Evolutionary conservation across 2,329 filamentous ascomycete genomes (phyloP).

Genomic region (Fusarium kyushuense): DNA sequence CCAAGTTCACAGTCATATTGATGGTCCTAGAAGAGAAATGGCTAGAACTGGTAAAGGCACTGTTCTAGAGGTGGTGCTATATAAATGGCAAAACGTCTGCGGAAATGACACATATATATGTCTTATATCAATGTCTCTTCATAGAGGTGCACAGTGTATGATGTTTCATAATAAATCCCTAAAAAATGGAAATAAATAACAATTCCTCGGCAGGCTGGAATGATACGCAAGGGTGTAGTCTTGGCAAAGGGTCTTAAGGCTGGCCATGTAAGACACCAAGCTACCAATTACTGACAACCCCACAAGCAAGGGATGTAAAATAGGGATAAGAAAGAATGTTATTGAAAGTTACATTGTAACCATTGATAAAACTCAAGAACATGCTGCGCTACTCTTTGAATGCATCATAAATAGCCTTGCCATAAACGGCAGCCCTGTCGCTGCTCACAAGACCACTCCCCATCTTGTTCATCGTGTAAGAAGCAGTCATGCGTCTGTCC

Average conservation of each 20-base stretch:
- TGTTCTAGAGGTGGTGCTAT: background rate
- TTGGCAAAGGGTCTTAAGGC: background rate
- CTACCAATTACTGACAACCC: background rate
- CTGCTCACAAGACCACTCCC: background rate
- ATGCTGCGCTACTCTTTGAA: background rate
- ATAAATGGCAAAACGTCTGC: background rate
- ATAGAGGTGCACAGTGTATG: background rate
- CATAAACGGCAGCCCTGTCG: slow-evolving; percentile 6
- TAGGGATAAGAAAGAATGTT: background rate
- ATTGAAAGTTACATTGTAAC: background rate
- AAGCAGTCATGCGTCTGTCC: slow-evolving; percentile 11
- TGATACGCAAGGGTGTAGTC: background rate
- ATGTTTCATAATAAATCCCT: background rate
- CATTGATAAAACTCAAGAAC: background rate
- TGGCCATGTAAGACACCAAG: background rate
- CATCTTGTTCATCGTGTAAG: slow-evolving; percentile 25
- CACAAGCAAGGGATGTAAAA: background rate
- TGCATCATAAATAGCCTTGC: background rate
- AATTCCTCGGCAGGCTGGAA: background rate
- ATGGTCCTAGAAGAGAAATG: accelerated
- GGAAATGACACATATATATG: background rate
- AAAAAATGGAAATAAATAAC: too few relatives aligned
- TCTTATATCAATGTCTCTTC: background rate
- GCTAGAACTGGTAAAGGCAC: background rate
- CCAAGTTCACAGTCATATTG: background rate